Evolutionary conservation across 2,329 filamentous ascomycete genomes (phyloP).

Genomic region (Microdochium nivale): DNA sequence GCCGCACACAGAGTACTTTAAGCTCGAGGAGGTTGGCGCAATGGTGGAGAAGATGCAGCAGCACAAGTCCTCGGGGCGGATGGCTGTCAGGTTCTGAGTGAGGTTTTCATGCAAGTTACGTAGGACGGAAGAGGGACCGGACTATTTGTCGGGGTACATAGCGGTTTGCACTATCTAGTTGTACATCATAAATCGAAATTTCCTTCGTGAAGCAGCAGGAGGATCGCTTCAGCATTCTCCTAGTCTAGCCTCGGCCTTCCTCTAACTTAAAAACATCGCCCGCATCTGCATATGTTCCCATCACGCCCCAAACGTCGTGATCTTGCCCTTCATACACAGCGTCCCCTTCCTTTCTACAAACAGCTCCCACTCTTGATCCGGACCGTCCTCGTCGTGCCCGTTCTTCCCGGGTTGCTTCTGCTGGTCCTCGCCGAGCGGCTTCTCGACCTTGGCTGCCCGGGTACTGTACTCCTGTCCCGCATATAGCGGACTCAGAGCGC

Average conservation of each 20-base stretch:
- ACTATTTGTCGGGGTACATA: too few relatives aligned
- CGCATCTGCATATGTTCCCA: too few relatives aligned
- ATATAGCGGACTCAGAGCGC: slow-evolving; percentile 62
- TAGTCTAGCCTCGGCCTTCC: too few relatives aligned
- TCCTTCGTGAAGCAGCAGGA: too few relatives aligned
- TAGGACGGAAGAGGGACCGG: too few relatives aligned
- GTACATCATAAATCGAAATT: too few relatives aligned
- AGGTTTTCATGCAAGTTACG: neutral
- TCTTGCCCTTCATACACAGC: slow-evolving; percentile 26
- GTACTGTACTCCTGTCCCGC: slow-evolving; percentile 56
- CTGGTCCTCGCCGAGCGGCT: slow-evolving; percentile 11
- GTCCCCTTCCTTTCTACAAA: slow-evolving; percentile 32
- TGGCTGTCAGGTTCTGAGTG: neutral
- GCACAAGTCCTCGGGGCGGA: neutral
- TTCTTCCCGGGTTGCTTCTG: neutral
- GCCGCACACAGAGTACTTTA: neutral
- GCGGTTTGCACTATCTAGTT: too few relatives aligned
- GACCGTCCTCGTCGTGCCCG: neutral
- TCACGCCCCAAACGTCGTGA: slow-evolving; percentile 5
- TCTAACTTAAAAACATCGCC: too few relatives aligned
- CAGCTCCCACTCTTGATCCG: slow-evolving; percentile 28
- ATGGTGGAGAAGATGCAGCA: neutral
- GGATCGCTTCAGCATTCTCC: too few relatives aligned
- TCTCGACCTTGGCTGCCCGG: slow-evolving; percentile 37
- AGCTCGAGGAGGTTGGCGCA: neutral